phyloP scores from a whole-genome alignment of 805 yeast species.

The Metschnikowia orientalis region DNA sequence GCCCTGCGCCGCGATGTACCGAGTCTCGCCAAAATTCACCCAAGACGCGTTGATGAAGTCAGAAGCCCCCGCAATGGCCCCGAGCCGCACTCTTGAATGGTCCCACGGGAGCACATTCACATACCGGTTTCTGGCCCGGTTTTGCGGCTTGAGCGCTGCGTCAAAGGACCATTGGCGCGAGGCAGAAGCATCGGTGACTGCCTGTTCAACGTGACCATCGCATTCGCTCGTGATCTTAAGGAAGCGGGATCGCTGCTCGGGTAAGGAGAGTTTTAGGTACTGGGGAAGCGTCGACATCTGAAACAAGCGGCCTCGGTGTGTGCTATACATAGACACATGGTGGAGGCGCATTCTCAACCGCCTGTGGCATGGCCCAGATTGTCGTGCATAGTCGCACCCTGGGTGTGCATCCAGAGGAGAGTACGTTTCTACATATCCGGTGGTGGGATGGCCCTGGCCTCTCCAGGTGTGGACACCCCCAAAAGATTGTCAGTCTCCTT shows the following conservation, averaged over 20 bases:
- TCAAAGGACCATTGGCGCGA: slow-evolving; percentile 10
- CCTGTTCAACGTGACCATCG: slow-evolving; percentile 12
- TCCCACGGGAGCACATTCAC: slow-evolving; percentile 65
- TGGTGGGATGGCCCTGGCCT: no score
- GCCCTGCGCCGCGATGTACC: slow-evolving; percentile 87
- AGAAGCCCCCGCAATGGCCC: slow-evolving; percentile 7
- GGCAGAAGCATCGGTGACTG: slow-evolving; percentile 6
- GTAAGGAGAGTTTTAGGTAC: slow-evolving; percentile 7
- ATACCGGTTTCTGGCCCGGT: slow-evolving; percentile 46
- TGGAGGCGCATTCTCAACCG: no score
- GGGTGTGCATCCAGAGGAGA: no score
- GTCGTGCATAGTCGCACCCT: no score
- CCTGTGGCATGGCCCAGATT: no score
- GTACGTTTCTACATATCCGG: no score
- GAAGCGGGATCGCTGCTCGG: slow-evolving; percentile 11
- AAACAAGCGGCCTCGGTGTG: no score
- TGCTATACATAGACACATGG: no score
- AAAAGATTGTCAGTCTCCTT: no score
- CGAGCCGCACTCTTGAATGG: slow-evolving; percentile 46
- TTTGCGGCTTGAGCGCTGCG: slow-evolving; percentile 9
- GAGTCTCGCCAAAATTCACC: slow-evolving; percentile 17
- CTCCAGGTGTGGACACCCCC: no score
- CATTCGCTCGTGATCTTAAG: slow-evolving; percentile 6
- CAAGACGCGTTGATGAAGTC: slow-evolving; percentile 42
- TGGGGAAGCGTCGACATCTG: slow-evolving; percentile 6